A percentile compares a stretch with the other conserved stretches of the same genome.
phyloP scores from a whole-genome alignment of 306 rosid genomes.

The Hylodesmum podocarpum region DNA sequence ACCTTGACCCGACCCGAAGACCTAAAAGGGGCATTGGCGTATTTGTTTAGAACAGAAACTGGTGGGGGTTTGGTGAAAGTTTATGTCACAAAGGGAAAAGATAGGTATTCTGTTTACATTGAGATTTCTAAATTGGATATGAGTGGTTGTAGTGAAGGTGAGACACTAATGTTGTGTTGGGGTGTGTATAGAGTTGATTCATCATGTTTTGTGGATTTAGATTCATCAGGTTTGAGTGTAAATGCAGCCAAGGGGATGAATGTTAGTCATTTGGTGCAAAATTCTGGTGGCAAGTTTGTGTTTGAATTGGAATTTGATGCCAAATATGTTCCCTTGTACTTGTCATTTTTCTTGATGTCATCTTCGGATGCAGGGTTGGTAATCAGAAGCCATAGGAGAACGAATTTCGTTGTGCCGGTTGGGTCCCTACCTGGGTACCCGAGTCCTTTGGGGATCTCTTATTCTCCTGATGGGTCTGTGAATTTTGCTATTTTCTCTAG shows the following conservation, averaged over 20 bases:
- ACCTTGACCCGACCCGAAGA: constrained; percentile 37
- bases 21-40: constrained; percentile 43
- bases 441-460: constrained; percentile 70
- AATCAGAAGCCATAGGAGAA: constrained; percentile 72
- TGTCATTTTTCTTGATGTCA: constrained; percentile 63
- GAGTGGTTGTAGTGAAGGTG: constrained; percentile 15
- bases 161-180: constrained; percentile 60
- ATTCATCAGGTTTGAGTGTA: constrained; percentile 20
- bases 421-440: constrained; percentile 67
- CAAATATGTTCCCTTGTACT: constrained; percentile 63
- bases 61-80: constrained; percentile 70
- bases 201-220: constrained; percentile 36
- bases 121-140: constrained; percentile 55
- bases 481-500: constrained; percentile 78
- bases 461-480: constrained; percentile 58
- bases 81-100: constrained; percentile 54
- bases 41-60: constrained; percentile 72
- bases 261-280: constrained; percentile 38
- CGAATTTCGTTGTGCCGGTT: constrained; percentile 74
- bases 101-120: constrained; percentile 49
- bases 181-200: constrained; percentile 64
- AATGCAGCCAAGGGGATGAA: constrained; percentile 36
- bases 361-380: constrained; percentile 36
- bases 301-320: constrained; percentile 71
- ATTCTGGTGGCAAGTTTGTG: constrained; percentile 40